Conservation (phyloP, 2,329 filamentous ascomycete genomes). For the Iodosphaeria phyllophila region DNA sequence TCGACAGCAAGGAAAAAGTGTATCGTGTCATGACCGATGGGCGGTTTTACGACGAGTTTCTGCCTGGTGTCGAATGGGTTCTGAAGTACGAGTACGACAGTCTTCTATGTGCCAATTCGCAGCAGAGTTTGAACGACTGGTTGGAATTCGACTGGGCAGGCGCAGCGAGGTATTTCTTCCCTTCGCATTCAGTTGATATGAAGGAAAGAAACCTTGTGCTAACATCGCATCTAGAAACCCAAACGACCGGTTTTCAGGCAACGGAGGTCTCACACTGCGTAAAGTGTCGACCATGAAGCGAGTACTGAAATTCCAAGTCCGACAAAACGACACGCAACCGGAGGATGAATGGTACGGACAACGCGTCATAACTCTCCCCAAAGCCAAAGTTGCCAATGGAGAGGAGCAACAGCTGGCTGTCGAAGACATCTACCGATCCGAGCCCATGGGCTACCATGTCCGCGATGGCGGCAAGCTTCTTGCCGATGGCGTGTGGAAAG, state of each 20-base stretch:
- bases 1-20: slow-evolving; percentile 27
- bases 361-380: slow-evolving; percentile 26
- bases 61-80: slow-evolving; percentile 32
- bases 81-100: slow-evolving; percentile 36
- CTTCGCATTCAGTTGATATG: no score
- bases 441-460: slow-evolving; percentile 35
- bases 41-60: slow-evolving; percentile 31
- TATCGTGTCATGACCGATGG: slow-evolving; percentile 27
- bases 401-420: slow-evolving; percentile 25
- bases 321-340: slow-evolving; percentile 28
- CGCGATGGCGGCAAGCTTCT: slow-evolving; percentile 22
- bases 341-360: slow-evolving; percentile 38
- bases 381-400: slow-evolving; percentile 23
- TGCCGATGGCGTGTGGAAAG: slow-evolving; percentile 25
- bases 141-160: slow-evolving; percentile 35
- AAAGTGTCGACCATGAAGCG: slow-evolving; percentile 29
- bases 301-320: slow-evolving; percentile 27
- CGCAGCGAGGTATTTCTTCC: slow-evolving; percentile 21
- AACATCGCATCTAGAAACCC: slow-evolving; percentile 11
- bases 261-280: slow-evolving; percentile 34
- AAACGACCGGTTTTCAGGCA: slow-evolving; percentile 28
- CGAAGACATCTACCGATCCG: slow-evolving; percentile 27
- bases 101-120: slow-evolving; percentile 34
- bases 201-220: background rate
- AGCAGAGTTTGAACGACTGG: slow-evolving; percentile 31